Evolutionary conservation across 2,329 filamentous ascomycete genomes (phyloP), one percentile per base, ranked within the genome.

Genomic region (Rugonectria rugulosa): DNA sequence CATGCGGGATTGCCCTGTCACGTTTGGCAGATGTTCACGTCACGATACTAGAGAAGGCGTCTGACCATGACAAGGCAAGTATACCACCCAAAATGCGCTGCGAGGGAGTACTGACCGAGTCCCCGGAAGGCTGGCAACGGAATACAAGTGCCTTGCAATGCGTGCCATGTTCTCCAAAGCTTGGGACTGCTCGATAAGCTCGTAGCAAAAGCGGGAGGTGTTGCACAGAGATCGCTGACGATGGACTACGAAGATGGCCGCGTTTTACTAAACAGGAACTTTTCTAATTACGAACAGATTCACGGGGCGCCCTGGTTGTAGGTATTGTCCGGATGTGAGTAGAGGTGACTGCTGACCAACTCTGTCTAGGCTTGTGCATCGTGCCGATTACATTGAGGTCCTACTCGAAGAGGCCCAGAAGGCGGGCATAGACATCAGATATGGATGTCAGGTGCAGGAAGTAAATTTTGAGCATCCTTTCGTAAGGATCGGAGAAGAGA

Each of bases 221-320:
- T n/a, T 6, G 32, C 23, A 10, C 45, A 10, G 11, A 34, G 45
- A n/a, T 38, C 45, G 4, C 15, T 48, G 21, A 20, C 45, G 3
- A 7, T 48, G 9, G 45, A 48, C 17, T 48, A 48, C 12, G 34
- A 40, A 27, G 14, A 38, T 19, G 23, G 45, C 2, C 32, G 17
- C 12, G 2, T 59, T 15, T 31, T 58, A 9, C 6, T 60, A 26
- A 45, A 56, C 7, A 48, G 46, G n/a, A 40, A 62, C 15, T 43
- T 61, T 34, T 27, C 23, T 3, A 10, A 34, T 2, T 63, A 38
- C 21, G 41, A 56, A 17, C 37, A 60, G 24, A 45, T 59, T 21
- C 61, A 63, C 27, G 59, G 56, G 19, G 53, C 59, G 5, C 61
- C 59, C 5, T 63, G 61, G 61, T 23, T 63, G 61, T 61, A 53